Conservation (phyloP, 2,329 filamentous ascomycete genomes). For the Colletotrichum kahawae region DNA sequence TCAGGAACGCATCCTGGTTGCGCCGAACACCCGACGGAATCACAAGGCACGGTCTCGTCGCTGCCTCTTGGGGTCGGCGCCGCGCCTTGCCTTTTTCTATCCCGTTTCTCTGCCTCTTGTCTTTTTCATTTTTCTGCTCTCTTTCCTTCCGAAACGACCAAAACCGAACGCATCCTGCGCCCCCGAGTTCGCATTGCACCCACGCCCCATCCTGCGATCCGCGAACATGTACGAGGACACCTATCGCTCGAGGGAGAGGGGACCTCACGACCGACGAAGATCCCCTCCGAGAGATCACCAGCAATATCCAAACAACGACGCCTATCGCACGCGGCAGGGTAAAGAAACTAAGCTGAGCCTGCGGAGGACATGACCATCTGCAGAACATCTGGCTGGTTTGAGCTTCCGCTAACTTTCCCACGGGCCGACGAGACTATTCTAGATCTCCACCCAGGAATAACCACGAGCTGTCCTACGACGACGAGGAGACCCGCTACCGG, state of each 20-base stretch:
- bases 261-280: slow-evolving; percentile 23
- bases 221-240: slow-evolving; percentile 19
- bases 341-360: slow-evolving; percentile 36
- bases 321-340: slow-evolving; percentile 56
- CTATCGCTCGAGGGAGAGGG: slow-evolving; percentile 15
- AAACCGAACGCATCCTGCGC: background rate
- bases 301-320: slow-evolving; percentile 36
- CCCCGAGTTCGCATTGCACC: background rate
- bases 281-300: slow-evolving; percentile 21
- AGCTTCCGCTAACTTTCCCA: slow-evolving; percentile 51
- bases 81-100: background rate
- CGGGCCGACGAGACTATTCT: slow-evolving; percentile 47
- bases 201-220: slow-evolving; percentile 2
- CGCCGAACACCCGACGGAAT: background rate
- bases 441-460: slow-evolving; percentile 45
- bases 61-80: background rate
- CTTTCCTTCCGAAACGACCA: background rate
- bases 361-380: slow-evolving; percentile 23
- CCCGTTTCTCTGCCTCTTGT: background rate
- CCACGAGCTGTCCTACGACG: slow-evolving; percentile 36
- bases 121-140: background rate
- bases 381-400: slow-evolving; percentile 27
- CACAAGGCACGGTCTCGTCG: slow-evolving; percentile 11
- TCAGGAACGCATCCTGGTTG: background rate
- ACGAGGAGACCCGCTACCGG: slow-evolving; percentile 30